Percentiles rank a stretch among this genome's conserved stretches.
Evolutionary conservation across 2,329 filamentous ascomycete species (phyloP).

Genomic region (Aspergillus sp.): DNA sequence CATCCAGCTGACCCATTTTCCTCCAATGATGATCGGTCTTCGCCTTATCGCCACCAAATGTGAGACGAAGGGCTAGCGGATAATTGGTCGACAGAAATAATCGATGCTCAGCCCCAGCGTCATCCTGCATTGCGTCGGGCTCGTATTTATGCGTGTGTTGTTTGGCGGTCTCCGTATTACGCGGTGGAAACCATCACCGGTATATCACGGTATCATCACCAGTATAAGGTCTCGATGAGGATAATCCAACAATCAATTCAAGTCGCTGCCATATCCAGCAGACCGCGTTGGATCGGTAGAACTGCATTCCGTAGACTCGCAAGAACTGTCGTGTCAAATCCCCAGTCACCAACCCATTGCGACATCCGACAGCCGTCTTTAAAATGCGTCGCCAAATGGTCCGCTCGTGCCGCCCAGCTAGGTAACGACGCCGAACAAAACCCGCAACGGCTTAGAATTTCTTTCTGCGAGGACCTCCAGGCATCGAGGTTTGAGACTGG

Average conservation of each 20-base stretch:
- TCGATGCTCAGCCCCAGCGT: background rate
- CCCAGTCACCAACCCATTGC: slow-evolving; percentile 57
- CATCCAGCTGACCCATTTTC: slow-evolving; percentile 15
- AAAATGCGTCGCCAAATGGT: slow-evolving; percentile 58
- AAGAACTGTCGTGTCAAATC: slow-evolving; percentile 40
- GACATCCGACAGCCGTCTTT: slow-evolving; percentile 53
- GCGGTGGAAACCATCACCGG: background rate
- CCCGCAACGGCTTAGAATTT: slow-evolving; percentile 55
- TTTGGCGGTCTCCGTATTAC: slow-evolving; percentile 8
- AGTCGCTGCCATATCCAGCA: background rate
- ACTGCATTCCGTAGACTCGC: slow-evolving; percentile 36
- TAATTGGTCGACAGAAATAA: slow-evolving; percentile 18
- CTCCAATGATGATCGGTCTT: slow-evolving; percentile 7
- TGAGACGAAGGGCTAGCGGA: background rate
- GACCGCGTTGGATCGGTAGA: slow-evolving; percentile 25
- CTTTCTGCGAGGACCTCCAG: slow-evolving; percentile 54
- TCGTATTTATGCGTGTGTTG: background rate
- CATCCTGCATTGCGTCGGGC: slow-evolving; percentile 2
- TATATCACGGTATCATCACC: too few relatives aligned
- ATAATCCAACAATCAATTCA: background rate
- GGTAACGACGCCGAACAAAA: slow-evolving; percentile 51
- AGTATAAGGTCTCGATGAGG: background rate
- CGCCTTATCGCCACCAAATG: slow-evolving; percentile 8
- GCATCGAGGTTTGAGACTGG: slow-evolving; percentile 52
- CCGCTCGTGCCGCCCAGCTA: slow-evolving; percentile 52